Conservation (phyloP, 371 early-diverging fungal genomes). For the Mucor circinelloides region DNA sequence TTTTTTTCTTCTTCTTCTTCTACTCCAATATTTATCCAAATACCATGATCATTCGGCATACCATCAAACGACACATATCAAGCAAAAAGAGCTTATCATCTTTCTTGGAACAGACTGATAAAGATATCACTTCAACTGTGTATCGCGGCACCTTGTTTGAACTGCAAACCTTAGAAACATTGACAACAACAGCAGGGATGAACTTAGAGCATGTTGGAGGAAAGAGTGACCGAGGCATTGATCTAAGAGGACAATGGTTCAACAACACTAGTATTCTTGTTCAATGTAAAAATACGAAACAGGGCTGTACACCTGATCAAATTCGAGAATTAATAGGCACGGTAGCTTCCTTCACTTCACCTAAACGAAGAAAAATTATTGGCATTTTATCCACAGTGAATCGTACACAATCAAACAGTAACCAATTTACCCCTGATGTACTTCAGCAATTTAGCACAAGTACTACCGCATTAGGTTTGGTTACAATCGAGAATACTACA, state of each 20-base stretch:
- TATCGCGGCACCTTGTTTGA: conserved; percentile 49
- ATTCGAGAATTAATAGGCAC: conserved; percentile 43
- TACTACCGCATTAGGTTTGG: conserved; percentile 38
- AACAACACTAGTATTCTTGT: conserved; percentile 18
- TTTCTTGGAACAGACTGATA: conserved; percentile 17
- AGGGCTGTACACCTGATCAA: conserved; percentile 48
- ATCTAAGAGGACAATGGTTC: conserved; percentile 42
- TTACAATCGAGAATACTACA: conserved; percentile 22
- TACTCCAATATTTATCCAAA: no score
- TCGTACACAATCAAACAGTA: conserved; percentile 4
- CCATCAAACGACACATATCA: neutral
- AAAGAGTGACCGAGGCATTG: conserved; percentile 44
- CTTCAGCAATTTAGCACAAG: conserved; percentile 30
- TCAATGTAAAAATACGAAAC: conserved; percentile 46
- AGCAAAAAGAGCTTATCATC: neutral
- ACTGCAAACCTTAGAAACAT: conserved; percentile 35
- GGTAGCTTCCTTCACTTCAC: conserved; percentile 1
- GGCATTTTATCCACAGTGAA: conserved; percentile 35
- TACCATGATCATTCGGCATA: neutral
- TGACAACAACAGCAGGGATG: conserved; percentile 34
- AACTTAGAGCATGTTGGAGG: conserved; percentile 43
- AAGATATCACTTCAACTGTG: conserved; percentile 23
- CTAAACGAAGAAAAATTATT: conserved; percentile 8
- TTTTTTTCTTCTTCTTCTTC: neutral
- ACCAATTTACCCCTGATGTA: conserved; percentile 35